A percentile compares a stretch with the other conserved stretches of the same genome.
phyloP scores from a whole-genome alignment of 78 protist species.

The Creolimax fragrantissima region DNA sequence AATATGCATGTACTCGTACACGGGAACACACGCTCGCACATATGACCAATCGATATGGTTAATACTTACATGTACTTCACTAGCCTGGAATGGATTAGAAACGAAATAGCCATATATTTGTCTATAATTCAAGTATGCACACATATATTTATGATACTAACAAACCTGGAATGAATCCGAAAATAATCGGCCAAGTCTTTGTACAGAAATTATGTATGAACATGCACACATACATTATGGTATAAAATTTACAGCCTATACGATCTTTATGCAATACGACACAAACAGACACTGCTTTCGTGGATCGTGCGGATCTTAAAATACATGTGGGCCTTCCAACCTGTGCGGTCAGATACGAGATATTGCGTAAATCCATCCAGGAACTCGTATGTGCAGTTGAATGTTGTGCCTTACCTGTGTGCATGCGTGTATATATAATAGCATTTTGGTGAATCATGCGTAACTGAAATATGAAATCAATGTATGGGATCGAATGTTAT shows the following conservation, averaged over 20 bases:
- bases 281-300: neutral
- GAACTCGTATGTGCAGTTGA: neutral
- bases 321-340: neutral
- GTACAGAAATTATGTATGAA: no score
- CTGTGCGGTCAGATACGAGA: neutral
- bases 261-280: neutral
- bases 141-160: neutral
- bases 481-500: no score
- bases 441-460: neutral
- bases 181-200: no score
- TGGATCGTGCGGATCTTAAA: neutral
- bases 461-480: no score
- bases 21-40: no score
- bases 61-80: no score
- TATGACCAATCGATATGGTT: no score
- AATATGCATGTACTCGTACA: no score
- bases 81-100: no score
- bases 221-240: no score
- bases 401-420: neutral
- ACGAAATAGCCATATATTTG: no score
- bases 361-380: neutral
- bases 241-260: no score
- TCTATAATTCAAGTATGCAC: neutral
- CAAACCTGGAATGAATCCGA: neutral
- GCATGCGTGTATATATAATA: neutral